Base-by-base conservation (phyloP, 2,329 filamentous ascomycete genomes). In the Tolypocladium paradoxum region DNA sequence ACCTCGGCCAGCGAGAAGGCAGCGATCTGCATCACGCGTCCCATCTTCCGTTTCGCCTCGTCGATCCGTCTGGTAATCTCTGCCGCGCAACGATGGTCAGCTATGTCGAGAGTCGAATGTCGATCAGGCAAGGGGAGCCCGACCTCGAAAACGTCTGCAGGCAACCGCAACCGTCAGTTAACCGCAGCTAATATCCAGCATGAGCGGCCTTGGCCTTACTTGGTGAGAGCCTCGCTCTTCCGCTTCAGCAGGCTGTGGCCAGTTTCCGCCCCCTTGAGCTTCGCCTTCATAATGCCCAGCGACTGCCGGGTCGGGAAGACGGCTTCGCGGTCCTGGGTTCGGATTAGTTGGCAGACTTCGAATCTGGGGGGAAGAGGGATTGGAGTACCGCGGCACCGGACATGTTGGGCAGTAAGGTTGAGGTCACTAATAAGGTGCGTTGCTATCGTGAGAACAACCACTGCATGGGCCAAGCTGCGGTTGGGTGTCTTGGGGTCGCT, bases 41-140 rank as follows among this genome's bases (percentile, higher is more conserved):
- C 93, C 92, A 99, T 99, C 77, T 99, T 99, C 63, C 91, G 88
- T 74, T 99, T 99, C 43, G 93, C 93, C 71, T 99, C 93, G 75
- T 99, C 92, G 72, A 99, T 99, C 66, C 93, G 87, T 69, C 85
- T 84, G 49, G 93, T 96, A 65, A 99, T 99, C 65, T 99, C 93
- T 89, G 68, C 60, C 22, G 36, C 14, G 40, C 24, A 20, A 38
- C 51, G 49, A 56, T 45, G 18, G 49, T 50, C 38, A 52, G 49
- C 22, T 60, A 22, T 16, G 35, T 62, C 36, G 47, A 29, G 33
- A 24, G 8, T 22, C 45, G 24, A 29, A 14, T 20, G 35, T 50
- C 24, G 24, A 27, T 50, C 34, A 20, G 43, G 49, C 22, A 5
- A 47, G 43, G 37, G 37, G 9, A 38, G 52, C 58, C 65, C 45